Evolutionary conservation across 495 filamentous ascomycete species (phyloP), one percentile per base, ranked within the genome.

Genomic region (Trichocladium uniseriatum): DNA sequence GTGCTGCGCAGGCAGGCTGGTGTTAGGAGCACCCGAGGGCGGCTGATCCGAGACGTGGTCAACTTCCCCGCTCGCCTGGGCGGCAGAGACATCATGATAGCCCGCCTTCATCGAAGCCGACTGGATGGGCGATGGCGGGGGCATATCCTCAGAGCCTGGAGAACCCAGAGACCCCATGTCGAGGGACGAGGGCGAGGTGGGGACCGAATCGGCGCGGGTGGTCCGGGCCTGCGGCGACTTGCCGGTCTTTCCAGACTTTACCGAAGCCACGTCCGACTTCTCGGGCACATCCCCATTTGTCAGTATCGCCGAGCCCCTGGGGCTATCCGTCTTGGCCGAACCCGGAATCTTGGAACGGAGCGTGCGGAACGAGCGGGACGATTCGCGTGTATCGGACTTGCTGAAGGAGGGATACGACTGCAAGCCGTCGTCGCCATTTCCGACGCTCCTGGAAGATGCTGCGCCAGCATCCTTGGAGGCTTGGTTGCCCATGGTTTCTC

Each of bases 1-100:
- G 49, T 81, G 77, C 45, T 69, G 66, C 13, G 65, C 53, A 38
- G 69, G 63, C 39, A 67, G 53, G 52, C 66, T 67, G 0, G 73
- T 55, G 49, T 72, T 76, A 21, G 72, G 66, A 43, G 59, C 72
- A n/a, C 82, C 83, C 8, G 74, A 75, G 15, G 87, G 88, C 15
- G 94, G 91, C 37, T 80, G 82, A 58, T 99, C 92, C n/a, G 92
- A 97, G 4, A 99, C 88, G 56, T 87, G 79, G 58, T 95, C 94
- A 14, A 99, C 89, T 69, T 97, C 92, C 19, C 88, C 89, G 51
- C 79, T 86, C 46, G 84, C 78, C 61, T 92, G 83, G 48, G 89
- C 91, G 19, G 81, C 81, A 43, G 79, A 74, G 28, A 97, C 78
- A 69, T 89, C 81, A 56, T 86, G 80, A 56, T 90, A 84, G 35